Conservation (phyloP, 2,329 filamentous ascomycete species). For the Ceratocystis variospora region DNA sequence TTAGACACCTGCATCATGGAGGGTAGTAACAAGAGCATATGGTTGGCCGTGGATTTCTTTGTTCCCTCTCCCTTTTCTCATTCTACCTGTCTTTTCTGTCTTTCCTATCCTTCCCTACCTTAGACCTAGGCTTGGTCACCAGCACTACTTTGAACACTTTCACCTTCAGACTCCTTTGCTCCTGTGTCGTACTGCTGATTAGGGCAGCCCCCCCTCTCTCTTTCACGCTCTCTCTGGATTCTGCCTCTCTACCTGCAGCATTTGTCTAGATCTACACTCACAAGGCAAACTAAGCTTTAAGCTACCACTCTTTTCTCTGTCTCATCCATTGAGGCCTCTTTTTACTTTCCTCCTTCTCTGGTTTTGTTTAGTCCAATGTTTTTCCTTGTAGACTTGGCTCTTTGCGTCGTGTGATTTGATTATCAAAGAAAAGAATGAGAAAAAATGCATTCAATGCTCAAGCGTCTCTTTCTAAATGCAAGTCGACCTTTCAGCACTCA, state of each 20-base stretch:
- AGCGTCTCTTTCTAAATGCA: too few species aligned
- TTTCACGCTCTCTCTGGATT: too few species aligned
- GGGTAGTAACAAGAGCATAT: neutral
- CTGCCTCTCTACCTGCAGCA: neutral
- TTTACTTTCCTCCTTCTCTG: neutral
- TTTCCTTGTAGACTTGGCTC: neutral
- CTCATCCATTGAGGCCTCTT: neutral
- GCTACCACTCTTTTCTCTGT: neutral
- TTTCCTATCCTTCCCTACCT: neutral
- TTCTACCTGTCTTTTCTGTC: neutral
- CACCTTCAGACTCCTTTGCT: too few species aligned
- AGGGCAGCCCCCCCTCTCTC: neutral
- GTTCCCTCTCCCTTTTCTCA: neutral
- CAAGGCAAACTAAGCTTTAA: neutral
- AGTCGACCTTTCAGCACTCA: too few species aligned
- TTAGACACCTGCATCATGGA: slow-evolving; percentile 1
- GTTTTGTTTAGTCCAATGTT: neutral
- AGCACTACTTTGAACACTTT: too few species aligned
- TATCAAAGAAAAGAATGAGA: neutral
- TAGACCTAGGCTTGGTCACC: too few species aligned
- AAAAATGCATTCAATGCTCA: too few species aligned
- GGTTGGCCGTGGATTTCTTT: neutral
- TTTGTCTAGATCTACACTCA: neutral
- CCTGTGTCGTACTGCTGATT: too few species aligned
- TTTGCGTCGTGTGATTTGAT: neutral